Evolutionary conservation across 805 yeast genomes (phyloP), one percentile per base, ranked within the genome.

Genomic region (Candida takata): DNA sequence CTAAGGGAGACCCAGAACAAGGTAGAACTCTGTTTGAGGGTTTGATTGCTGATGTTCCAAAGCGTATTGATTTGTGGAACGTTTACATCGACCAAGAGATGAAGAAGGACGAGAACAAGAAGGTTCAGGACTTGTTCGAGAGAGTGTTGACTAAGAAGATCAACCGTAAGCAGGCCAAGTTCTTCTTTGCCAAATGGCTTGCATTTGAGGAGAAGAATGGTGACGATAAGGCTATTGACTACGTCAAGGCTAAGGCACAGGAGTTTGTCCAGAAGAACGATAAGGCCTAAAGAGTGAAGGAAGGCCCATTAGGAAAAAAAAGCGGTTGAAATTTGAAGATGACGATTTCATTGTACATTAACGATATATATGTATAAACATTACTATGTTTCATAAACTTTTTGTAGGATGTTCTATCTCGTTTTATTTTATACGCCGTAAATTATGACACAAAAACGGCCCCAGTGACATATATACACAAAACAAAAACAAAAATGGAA

Each of bases 1-100:
- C 68, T 37, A 79, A 80, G 60, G 97, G 97, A 48, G 95, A 87
- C 45, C 65, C 86, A 8, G 98, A 90, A 61, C 90, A 88, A 58
- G 98, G 95, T 36, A 79, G 97, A 57, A 84, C 97, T 2, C 69
- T 90, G 48, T 85, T 90, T 53, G 97, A 90, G 65, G 97, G 97
- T 40, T 72, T 90, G 45, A 60, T 90, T 36, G 74, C 90, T 17
- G 92, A 88, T 55, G 90, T 84, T 32, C 92, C 96, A 36, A 86
- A 86, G 69, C 77, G 95, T 63, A 74, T 85, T 43, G 98, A 90
- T 60, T 61, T 90, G 43, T 90, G 97, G 97, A 88, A 84, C 53
- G 95, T 90, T 27, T 90, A 87, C 61, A 73, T 90, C 45, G 98
- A 90, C 59, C 95, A 85, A 59, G 97, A 90, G 60, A 79, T 85